Base-by-base conservation (phyloP, 2,329 filamentous ascomycete species). In the Nigrospora sphaerica region DNA sequence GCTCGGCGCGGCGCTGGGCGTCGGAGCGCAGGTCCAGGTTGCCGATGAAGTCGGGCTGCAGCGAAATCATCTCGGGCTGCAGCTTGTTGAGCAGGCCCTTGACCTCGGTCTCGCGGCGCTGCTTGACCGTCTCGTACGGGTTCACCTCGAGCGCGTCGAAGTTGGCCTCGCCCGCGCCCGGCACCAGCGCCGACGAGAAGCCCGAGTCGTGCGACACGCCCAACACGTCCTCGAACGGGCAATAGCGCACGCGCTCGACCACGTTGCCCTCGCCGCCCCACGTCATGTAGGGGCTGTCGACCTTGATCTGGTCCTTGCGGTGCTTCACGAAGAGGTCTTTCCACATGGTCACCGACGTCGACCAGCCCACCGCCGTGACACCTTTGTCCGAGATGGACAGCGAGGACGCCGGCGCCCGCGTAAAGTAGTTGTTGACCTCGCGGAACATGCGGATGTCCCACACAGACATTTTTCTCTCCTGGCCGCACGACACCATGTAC, bases 371-470 rank as follows among this genome's bases (percentile, higher is more conserved):
- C 3, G 92, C 91, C 0, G 89, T 90, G 44, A 97, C 73, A 18
- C 87, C 88, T 12, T 84, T 83, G 63, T 98, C 93, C 45, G 89
- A 95, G 61, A 98, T 95, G 18, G 88, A 76, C 19, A 97, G 75
- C 0, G 88, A 88, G 2, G 88, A 83, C 6, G 87, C 91, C 0
- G 93, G 93, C 48, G 88, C 81, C 35, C 84, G 80, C 33, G 90
- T 88, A 52, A 84, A 88, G 70, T 97, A 97, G 55, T 78, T 88
- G 69, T 93, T 88, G 23, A 98, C 85, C 61, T 95, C 89, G 57
- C 86, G 89, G 72, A 95, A 93, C 78, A 89, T 95, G 38, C 92
- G 82, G 52, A 97, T 85, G 62, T 97, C 92, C 90, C 92, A 96
- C 12, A 95, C 83, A n/a, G 86, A 83, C 86, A 95, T 95, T 62